Percentiles rank a stretch among this genome's conserved stretches.
These are phyloP conservation scores for Nannochloris sp. DNA, from an alignment of 139 green algal genomes.

Conservation along the genomic window DNA sequence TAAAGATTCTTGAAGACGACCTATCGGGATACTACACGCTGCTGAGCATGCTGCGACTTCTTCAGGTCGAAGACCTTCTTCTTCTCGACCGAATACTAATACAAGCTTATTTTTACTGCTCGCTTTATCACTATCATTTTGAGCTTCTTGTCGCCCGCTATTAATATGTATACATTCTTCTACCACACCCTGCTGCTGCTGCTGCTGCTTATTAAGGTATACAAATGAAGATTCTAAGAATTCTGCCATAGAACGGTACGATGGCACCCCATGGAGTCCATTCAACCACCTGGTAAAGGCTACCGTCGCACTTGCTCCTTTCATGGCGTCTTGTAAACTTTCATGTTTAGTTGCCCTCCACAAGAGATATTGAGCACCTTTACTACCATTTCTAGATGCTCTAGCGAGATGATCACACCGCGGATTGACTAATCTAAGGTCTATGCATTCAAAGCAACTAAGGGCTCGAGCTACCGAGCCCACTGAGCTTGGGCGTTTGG, in stretches of 20 bases:
- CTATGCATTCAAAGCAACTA: constrained; percentile 51
- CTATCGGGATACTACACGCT: constrained; percentile 48
- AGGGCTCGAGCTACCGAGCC: constrained; percentile 43
- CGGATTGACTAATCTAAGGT: constrained; percentile 41
- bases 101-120: constrained; percentile 17
- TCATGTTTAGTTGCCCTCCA: constrained; percentile 21
- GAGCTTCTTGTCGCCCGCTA: too few relatives aligned
- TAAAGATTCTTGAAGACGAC: constrained; percentile 48
- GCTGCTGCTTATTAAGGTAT: too few relatives aligned
- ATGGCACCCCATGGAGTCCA: not conserved
- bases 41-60: constrained; percentile 49
- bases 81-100: constrained; percentile 60
- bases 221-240: not conserved
- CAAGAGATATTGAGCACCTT: constrained; percentile 54
- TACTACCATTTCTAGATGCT: constrained; percentile 29
- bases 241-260: not conserved
- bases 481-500: constrained; percentile 37
- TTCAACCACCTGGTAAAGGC: constrained; percentile 46
- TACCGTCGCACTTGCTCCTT: constrained; percentile 14
- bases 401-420: constrained; percentile 19
- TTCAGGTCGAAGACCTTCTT: constrained; percentile 45
- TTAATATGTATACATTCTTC: constrained; percentile 7
- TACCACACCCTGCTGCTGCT: too few relatives aligned
- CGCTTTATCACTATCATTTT: not conserved
- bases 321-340: constrained; percentile 28